Evolutionary conservation across 257 asterid genomes (phyloP), one percentile per base, ranked within the genome.

Genomic region (Marsdenia floribunda): DNA sequence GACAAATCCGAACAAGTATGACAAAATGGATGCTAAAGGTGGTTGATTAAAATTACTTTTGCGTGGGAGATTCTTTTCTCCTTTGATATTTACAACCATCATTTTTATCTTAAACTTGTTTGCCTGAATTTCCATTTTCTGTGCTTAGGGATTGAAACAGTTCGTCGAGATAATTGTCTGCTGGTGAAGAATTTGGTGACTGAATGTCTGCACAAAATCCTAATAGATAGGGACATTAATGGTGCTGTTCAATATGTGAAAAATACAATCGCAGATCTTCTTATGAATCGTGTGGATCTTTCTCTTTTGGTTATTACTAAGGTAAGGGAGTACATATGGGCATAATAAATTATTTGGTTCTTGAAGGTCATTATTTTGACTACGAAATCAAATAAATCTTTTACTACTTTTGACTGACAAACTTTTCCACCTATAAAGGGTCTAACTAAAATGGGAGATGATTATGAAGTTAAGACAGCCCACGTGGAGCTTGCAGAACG

Each of bases 21-120:
- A 95, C 88, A 95, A 92, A 86, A 95, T 95, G 98, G 98, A 95
- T 79, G 88, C 96, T 24, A 95, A 95, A 89, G 99, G 99, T 95
- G 86, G 53, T 71, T 76, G 77, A 80, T 68, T 70, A n/a, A 54
- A 14, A 67, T 70, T 53, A 37, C 59, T 74, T 37, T 52, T 73
- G 78, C 26, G 46, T 66, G 18, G 38, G 19, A 44, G 10, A 24
- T 16, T 4, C 19, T 5, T 19, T 55, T 12, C 58, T 2, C 55
- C 29, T 60, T 9, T 57, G 60, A 13, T 68, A 26, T 24, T 73
- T 57, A 14, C 33, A 38, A 10, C 7, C 42, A 35, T 79, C 57
- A 40, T 72, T 55, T 22, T 37, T 70, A 58, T 61, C 58, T 73
- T 14, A 71, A 13, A 18, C 12, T 4, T 54, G 19, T 64, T 71